Evolutionary conservation across 139 green algal species (phyloP).

Genomic region (Limnomonas spitsbergensis): DNA sequence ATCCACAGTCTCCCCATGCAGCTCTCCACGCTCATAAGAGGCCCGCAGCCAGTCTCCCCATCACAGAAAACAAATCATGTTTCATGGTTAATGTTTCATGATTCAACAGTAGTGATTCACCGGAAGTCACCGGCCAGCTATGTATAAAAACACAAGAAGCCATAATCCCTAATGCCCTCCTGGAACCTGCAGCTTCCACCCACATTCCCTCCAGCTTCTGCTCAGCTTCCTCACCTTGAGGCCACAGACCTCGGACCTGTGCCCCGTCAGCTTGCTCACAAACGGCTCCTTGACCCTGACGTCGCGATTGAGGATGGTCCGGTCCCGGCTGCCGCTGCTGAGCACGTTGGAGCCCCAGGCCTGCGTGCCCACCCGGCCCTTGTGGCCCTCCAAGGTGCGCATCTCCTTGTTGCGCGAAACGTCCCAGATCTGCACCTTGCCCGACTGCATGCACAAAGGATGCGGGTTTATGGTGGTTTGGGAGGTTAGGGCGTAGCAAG

Average conservation of each 20-base stretch:
- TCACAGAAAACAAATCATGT: too few relatives aligned
- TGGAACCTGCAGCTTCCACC: too few relatives aligned
- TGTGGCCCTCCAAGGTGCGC: constrained; percentile 10
- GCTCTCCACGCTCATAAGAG: too few relatives aligned
- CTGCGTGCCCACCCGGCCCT: constrained; percentile 39
- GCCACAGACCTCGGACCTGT: constrained; percentile 83
- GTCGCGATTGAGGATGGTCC: constrained; percentile 86
- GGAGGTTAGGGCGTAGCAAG: background rate
- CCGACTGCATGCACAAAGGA: background rate
- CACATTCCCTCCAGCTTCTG: too few relatives aligned
- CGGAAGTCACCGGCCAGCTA: too few relatives aligned
- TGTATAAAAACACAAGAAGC: too few relatives aligned
- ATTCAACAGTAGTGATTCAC: too few relatives aligned
- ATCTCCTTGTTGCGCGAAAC: background rate
- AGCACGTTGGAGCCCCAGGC: constrained; percentile 86
- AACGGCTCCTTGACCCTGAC: constrained; percentile 69
- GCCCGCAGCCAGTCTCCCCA: too few relatives aligned
- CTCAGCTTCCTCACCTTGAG: constrained; percentile 43
- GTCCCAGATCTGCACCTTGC: constrained; percentile 19
- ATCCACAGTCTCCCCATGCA: too few relatives aligned
- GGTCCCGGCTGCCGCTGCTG: constrained; percentile 82
- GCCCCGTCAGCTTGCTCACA: constrained; percentile 62
- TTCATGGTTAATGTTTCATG: too few relatives aligned
- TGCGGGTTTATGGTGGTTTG: background rate
- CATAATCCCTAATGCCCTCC: too few relatives aligned